These are phyloP conservation scores for Phaeosphaeria sp. DNA, from an alignment of 2,329 filamentous ascomycete species.

Conservation along the genomic window DNA sequence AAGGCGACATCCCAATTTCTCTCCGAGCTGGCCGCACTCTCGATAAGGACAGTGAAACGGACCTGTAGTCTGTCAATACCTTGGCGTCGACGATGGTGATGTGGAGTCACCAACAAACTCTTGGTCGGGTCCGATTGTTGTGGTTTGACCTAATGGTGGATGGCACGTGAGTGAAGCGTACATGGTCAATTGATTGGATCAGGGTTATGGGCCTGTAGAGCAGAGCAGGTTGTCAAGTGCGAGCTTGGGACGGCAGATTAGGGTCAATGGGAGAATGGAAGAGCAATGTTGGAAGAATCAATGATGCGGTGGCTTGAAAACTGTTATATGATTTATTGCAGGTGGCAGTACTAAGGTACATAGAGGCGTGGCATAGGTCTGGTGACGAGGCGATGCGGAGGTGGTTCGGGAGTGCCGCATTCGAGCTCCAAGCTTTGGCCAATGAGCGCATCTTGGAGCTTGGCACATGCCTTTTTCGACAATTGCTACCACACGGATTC, in stretches of 20 bases:
- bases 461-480: constrained; percentile 30
- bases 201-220: not conserved
- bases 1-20: constrained; percentile 74
- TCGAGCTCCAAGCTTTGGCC: constrained; percentile 18
- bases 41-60: constrained; percentile 72
- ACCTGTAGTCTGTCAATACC: constrained; percentile 47
- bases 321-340: not conserved
- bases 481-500: constrained; percentile 9
- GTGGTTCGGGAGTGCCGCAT: constrained; percentile 27
- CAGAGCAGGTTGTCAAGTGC: not conserved
- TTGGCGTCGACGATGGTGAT: not conserved
- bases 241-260: not conserved
- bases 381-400: constrained; percentile 32
- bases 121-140: constrained; percentile 58
- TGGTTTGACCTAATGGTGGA: constrained; percentile 79
- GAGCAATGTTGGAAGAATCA: not conserved
- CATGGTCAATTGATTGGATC: constrained; percentile 37
- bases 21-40: constrained; percentile 64
- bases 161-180: constrained; percentile 65
- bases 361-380: constrained; percentile 18
- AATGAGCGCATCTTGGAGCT: constrained; percentile 22
- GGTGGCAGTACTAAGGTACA: constrained; percentile 4
- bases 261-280: not conserved
- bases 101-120: constrained; percentile 40
- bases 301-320: not conserved